Base-by-base conservation (phyloP, 208 protist species). In the Tritrichomonas foetus region DNA sequence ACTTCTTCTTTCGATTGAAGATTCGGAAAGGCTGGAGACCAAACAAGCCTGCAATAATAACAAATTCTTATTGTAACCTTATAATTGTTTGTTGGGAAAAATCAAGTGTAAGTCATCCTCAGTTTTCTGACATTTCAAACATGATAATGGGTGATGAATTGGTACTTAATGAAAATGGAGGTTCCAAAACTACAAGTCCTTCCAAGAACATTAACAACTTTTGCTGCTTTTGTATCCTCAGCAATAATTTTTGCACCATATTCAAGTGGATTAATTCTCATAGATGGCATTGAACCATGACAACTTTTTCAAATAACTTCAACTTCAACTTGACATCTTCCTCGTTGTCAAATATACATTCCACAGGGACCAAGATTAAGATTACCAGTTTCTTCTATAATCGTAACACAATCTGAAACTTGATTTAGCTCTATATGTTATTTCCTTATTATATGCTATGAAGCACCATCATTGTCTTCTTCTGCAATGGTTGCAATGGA, bases 391-490 rank as follows among this genome's bases (percentile, higher is more conserved):
- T 27, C 78, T 57, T 89, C 47, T 89, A 47, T 89, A 89, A 89
- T 13, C 8, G 57, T 39, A 49, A 89, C 78, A 49, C 78, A 89
- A 57, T 89, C 78, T 89, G 78, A 47, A 20, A 89, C 47, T n/a
- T 89, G 78, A 39, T 57, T 44, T 33, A 20, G 78, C 8, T 44
- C 27, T n/a, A 89, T 22, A 20, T 82, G 3, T 5, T 57, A 16
- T 47, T 89, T 41, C 41, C 57, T 53, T 22, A 41, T 41, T 16
- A 89, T 57, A 36, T 47, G 33, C 27, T 89, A 36, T 47, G 57
- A 57, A 57, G 78, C 78, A 41, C 78, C 78, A 57, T 57, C 78
- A 20, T 89, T 89, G 3, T 89, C 78, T 89, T 89, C 78, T 57
- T 89, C 78, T 39, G 78, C 78, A 36, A 89, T n/a, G 53, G 78